Evolutionary conservation across 2,329 filamentous ascomycete species (phyloP).

Genomic region (Botrytis elliptica): DNA sequence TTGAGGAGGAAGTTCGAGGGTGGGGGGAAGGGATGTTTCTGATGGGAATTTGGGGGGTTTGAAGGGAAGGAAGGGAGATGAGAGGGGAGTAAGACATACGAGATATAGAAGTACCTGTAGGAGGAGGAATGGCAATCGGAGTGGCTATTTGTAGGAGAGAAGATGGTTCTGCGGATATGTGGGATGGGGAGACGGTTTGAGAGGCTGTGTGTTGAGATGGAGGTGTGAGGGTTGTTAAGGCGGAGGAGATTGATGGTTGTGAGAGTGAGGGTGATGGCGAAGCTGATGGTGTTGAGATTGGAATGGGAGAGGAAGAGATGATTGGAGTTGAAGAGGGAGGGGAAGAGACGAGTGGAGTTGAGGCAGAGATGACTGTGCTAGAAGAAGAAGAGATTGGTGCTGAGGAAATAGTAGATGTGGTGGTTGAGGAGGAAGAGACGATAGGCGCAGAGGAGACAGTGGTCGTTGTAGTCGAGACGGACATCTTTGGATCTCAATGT

Average conservation of each 20-base stretch:
- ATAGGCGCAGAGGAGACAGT: neutral
- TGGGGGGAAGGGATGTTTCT: neutral
- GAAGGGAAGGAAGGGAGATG: too few species aligned
- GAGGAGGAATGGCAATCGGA: neutral
- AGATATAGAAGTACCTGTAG: neutral
- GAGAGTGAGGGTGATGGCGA: neutral
- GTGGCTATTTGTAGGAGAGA: neutral
- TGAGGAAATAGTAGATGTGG: fast-evolving
- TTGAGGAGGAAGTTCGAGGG: neutral
- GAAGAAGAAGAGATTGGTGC: neutral
- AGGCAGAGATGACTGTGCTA: neutral
- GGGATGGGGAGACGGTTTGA: neutral
- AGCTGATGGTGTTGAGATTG: neutral
- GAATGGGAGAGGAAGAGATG: neutral
- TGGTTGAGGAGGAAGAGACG: neutral
- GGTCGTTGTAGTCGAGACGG: neutral
- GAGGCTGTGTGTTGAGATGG: neutral
- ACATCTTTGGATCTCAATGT: neutral
- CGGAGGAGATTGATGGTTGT: neutral
- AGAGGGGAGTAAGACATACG: neutral
- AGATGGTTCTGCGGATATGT: neutral
- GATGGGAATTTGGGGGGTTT: neutral
- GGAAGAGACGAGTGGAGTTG: neutral
- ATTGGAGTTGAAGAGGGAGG: neutral
- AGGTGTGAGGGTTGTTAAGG: neutral